Conservation (phyloP, 441 rosid genomes). For the Pelargonium citronellum region DNA sequence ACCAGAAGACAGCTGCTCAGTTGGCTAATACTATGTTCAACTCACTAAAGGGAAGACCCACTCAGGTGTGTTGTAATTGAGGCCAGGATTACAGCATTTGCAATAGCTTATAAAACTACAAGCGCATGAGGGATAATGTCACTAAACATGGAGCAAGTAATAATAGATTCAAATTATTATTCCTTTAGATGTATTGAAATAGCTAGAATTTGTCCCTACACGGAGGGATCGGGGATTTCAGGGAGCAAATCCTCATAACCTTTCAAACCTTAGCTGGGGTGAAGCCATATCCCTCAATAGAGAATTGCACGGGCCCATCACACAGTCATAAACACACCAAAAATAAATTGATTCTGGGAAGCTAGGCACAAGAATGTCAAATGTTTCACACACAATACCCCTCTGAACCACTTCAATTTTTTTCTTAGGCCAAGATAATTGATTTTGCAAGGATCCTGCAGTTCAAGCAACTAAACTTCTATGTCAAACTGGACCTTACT, state of each 20-base stretch:
- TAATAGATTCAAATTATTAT: neutral
- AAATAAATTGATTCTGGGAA: neutral
- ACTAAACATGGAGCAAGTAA: neutral
- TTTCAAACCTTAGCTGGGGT: neutral
- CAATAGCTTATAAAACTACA: neutral
- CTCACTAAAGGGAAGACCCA: constrained; percentile 87
- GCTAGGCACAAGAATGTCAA: neutral
- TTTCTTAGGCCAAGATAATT: neutral
- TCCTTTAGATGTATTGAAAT: neutral
- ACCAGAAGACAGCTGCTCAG: constrained; percentile 67
- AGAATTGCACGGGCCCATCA: neutral
- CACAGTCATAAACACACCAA: neutral
- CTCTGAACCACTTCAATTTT: no score
- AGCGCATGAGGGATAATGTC: neutral
- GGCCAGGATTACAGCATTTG: neutral
- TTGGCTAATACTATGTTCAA: constrained; percentile 73
- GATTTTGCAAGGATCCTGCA: neutral
- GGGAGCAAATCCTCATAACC: neutral
- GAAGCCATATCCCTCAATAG: neutral
- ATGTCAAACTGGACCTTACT: neutral
- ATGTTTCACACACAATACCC: neutral
- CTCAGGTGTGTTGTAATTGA: constrained; percentile 50
- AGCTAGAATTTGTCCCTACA: neutral
- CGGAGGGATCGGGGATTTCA: neutral
- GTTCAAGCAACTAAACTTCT: neutral